Base-by-base conservation (phyloP, 345 rosid species). In the Euphorbia tirucalli region DNA sequence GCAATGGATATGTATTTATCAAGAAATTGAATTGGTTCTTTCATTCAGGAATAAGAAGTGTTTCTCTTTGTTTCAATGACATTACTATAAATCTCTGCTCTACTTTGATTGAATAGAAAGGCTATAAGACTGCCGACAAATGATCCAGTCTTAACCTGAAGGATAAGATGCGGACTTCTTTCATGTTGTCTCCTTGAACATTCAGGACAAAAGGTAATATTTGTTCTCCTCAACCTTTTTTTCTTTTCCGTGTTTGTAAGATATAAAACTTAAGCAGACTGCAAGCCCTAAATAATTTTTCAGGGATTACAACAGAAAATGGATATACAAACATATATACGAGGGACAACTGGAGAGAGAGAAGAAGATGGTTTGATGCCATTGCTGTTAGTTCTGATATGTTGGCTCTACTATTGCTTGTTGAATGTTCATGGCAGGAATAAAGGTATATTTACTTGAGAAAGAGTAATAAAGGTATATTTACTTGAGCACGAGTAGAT, bases 361-460 rank as follows among this genome's bases (percentile, higher is more conserved):
- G 65, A 69, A 70, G 77, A 74, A 71, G 83, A n/a, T n/a, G 78
- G 43, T 85, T 73, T 66, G 85, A 82, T 71, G 84, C 79, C 58
- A 44, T 82, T 39, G 84, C 81, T 65, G 83, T 78, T 63, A 83
- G 85, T 11, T 85, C 85, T 35, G 84, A 71, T 78, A 85, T 69
- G 85, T 84, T 3, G 85, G 85, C 65, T 85, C 85, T 30, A 63
- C 77, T 32, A 83, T 83, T 41, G 80, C 84, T 46, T 80, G 66
- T 71, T 72, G 85, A 27, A 31, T 85, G 74, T 71, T 84, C 63
- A 31, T 28, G 74, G 83, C n/a, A 8, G 83, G 84, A 60, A 71
- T 74, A 56, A 78, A 80, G 48, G 84, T 80, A n/a, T 82, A 79
- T 68, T 69, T 80, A 18, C 5, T 78, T 16, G 84, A 84, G 81